Percentiles rank a stretch among this genome's conserved stretches.
phyloP scores from a whole-genome alignment of 2,329 filamentous ascomycete species.

The Trichophyton verrucosum region DNA sequence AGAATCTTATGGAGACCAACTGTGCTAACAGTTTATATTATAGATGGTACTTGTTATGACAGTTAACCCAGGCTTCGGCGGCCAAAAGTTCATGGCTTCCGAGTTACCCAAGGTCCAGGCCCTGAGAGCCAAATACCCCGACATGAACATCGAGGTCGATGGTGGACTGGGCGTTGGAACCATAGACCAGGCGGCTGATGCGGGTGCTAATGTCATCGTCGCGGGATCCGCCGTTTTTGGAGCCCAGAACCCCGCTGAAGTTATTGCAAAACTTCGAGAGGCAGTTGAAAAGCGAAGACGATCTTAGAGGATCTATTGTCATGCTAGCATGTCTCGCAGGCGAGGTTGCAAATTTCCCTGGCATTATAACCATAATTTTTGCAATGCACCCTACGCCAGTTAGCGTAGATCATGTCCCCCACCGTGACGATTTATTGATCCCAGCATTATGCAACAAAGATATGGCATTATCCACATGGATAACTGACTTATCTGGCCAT shows the following conservation, averaged over 20 bases:
- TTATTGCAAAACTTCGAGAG: constrained; percentile 68
- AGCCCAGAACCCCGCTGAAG: constrained; percentile 72
- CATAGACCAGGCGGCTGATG: constrained; percentile 86
- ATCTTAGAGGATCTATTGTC: neutral
- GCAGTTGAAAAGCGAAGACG: constrained; percentile 56
- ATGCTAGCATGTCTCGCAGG: neutral
- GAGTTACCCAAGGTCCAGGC: constrained; percentile 88
- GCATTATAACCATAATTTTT: neutral
- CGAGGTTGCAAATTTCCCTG: neutral
- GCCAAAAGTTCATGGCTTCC: constrained; percentile 95
- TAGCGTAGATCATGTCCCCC: neutral
- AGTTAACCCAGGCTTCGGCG: constrained; percentile 91
- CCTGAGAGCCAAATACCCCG: constrained; percentile 70
- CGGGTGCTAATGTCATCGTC: constrained; percentile 95
- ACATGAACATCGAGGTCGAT: constrained; percentile 95
- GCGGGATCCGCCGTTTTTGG: constrained; percentile 94
- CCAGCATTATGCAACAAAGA: neutral
- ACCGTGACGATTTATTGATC: neutral
- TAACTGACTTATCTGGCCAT: neutral
- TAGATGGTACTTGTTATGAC: constrained; percentile 99
- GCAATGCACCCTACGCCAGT: neutral
- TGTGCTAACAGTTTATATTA: neutral
- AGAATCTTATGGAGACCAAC: neutral
- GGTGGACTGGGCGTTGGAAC: constrained; percentile 79
- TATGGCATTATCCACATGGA: neutral